A percentile compares a stretch with the other conserved stretches of the same genome.
phyloP scores from a whole-genome alignment of 2,329 filamentous ascomycete species.

The Verticillium albo-atrum region DNA sequence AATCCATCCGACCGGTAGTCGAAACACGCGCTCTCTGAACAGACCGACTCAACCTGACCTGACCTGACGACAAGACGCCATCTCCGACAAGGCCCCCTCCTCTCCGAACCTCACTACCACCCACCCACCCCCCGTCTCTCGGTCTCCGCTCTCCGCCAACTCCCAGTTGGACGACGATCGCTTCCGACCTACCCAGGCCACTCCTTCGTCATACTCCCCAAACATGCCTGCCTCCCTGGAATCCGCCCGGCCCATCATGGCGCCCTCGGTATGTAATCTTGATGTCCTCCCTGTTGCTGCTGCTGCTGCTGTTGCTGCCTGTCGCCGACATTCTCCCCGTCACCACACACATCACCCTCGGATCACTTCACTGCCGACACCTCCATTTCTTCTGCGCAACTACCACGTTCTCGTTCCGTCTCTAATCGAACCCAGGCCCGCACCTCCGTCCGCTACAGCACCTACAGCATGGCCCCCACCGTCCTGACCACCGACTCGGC shows the following conservation, averaged over 20 bases:
- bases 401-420: slow-evolving; percentile 2
- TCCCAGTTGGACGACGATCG: too few species aligned
- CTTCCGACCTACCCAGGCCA: background rate
- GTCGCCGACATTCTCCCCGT: slow-evolving; percentile 3
- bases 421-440: slow-evolving; percentile 34
- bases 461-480: slow-evolving; percentile 55
- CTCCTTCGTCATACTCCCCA: background rate
- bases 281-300: slow-evolving; percentile 7
- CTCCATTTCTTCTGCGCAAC: slow-evolving; percentile 5
- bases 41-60: background rate
- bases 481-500: slow-evolving; percentile 49
- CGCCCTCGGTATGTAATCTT: slow-evolving; percentile 50
- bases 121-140: background rate
- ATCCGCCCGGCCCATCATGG: slow-evolving; percentile 59
- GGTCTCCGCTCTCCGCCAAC: background rate
- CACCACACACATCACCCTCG: slow-evolving; percentile 1
- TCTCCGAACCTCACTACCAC: background rate
- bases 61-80: background rate
- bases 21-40: background rate
- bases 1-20: background rate
- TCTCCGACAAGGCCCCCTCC: background rate
- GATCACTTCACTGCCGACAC: background rate
- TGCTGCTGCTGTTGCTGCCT: slow-evolving; percentile 4
- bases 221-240: slow-evolving; percentile 55
- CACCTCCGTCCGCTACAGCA: slow-evolving; percentile 53